Evolutionary conservation across 176 grass and related monocot genomes (phyloP), one percentile per base, ranked within the genome.

Genomic region (Phyllostachys edulis): DNA sequence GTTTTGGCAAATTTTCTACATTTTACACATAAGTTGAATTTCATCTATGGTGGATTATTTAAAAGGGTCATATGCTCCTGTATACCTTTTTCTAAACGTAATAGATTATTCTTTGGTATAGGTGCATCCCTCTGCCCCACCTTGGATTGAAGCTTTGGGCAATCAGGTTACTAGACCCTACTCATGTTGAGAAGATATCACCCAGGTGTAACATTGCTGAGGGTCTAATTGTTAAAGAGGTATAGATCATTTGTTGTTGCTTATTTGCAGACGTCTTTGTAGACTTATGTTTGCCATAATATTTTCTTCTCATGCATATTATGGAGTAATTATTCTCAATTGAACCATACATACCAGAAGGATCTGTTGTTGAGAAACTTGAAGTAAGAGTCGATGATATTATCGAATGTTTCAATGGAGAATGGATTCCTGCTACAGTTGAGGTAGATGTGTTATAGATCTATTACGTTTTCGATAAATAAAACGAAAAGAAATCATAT

Each of bases 381-480:
- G 75, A 57, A 45, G 75, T 78, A n/a, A 63, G 14, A 78, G 42
- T 11, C 5, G 56, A 56, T 29, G 55, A 63, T 78, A 10, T 78
- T 12, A 45, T 78, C 26, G 26, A 17, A 18, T 63, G 14, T 27
- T 78, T 24, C 21, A 63, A 78, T 29, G 38, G 24, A 29, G 16
- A 78, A 62, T 1, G 13, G 17, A 23, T 78, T 29, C 62, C 57
- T 45, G 10, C 57, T 15, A 63, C 24, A 1, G 5, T 63, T 11
- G n/a, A 78, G 15, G 57, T 78, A 78, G 34, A 16, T 62, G 26
- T 78, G 11, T 45, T 21, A 10, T 44, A 32, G 21, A 20, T 78
- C 1, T 63, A 5, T 29, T 14, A 62, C 0, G 60, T 24, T 17
- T 63, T 13, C 7, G 9, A 27, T 32, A 44, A 78, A 11, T 16